Percentiles rank a stretch among this genome's conserved stretches.
Evolutionary conservation across 139 green algal genomes (phyloP).

Genomic region (Volvox reticuliferus): DNA sequence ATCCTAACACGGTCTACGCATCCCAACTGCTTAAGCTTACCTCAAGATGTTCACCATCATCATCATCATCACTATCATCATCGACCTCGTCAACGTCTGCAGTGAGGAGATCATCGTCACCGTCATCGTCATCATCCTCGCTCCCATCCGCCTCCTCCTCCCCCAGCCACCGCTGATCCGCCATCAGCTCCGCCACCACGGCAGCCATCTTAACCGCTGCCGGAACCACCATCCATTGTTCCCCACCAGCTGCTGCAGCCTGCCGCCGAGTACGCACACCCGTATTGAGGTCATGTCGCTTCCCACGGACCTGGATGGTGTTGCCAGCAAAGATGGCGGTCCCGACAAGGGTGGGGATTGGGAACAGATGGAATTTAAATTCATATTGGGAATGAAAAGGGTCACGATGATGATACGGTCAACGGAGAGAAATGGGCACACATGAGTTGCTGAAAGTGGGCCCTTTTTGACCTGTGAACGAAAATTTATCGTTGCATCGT

Average conservation of each 20-base stretch:
- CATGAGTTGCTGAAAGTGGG: neutral
- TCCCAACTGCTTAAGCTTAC: neutral
- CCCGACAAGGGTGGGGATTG: neutral
- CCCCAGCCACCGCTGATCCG: conserved; percentile 36
- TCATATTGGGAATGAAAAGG: neutral
- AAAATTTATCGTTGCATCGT: neutral
- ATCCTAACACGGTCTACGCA: neutral
- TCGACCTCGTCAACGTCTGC: neutral
- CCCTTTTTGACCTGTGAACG: neutral
- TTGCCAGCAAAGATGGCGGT: too few species aligned
- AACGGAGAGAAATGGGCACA: neutral
- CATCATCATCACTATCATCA: neutral
- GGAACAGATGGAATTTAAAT: neutral
- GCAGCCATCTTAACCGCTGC: conserved; percentile 34
- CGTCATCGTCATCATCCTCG: neutral
- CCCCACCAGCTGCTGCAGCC: conserved; percentile 21
- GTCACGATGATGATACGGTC: neutral
- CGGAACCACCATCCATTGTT: conserved; percentile 39
- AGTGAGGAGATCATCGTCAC: neutral
- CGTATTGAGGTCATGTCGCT: conserved; percentile 28
- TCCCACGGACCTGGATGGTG: conserved; percentile 35
- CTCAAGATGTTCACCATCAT: neutral
- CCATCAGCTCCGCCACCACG: conserved; percentile 31
- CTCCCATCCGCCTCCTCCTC: conserved; percentile 4
- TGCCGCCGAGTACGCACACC: conserved; percentile 47